phyloP scores from a whole-genome alignment of 164 flowering plant species.

The Dillenia turbinata region DNA sequence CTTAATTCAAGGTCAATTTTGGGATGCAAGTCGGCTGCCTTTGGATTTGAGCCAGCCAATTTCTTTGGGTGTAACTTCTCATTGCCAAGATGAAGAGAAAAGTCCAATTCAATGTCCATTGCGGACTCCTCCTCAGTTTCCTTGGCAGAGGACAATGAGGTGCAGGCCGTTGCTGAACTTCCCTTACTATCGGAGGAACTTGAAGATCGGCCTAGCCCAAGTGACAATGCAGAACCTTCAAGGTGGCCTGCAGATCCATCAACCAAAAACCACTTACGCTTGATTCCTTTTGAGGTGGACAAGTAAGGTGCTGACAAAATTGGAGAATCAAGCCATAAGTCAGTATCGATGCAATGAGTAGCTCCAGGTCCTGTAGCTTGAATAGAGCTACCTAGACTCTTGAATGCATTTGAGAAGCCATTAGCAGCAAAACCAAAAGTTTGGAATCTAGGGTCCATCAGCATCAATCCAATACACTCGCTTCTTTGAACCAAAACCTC shows the following conservation, averaged over 20 bases:
- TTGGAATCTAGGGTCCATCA: slow-evolving; percentile 53
- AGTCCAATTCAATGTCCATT: slow-evolving; percentile 78
- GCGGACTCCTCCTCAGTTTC: slow-evolving; percentile 84
- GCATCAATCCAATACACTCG: slow-evolving; percentile 11
- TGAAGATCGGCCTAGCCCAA: slow-evolving; percentile 62
- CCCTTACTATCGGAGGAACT: slow-evolving; percentile 94
- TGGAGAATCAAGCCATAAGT: slow-evolving; percentile 54
- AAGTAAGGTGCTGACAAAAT: slow-evolving; percentile 25
- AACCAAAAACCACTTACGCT: slow-evolving; percentile 63
- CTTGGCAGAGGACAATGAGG: slow-evolving; percentile 70
- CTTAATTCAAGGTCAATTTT: slow-evolving; percentile 67
- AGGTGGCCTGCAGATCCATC: slow-evolving; percentile 35
- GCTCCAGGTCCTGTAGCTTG: slow-evolving; percentile 34
- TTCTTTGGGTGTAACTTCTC: slow-evolving; percentile 49
- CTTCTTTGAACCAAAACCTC: slow-evolving; percentile 22
- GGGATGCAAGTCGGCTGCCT: slow-evolving; percentile 25
- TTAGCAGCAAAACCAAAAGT: slow-evolving; percentile 41
- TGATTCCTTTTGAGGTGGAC: slow-evolving; percentile 50
- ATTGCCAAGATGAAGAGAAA: slow-evolving; percentile 67
- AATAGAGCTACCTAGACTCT: slow-evolving; percentile 35
- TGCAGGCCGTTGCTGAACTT: slow-evolving; percentile 80
- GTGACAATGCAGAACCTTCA: slow-evolving; percentile 50
- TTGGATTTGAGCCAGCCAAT: slow-evolving; percentile 18
- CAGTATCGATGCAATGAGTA: slow-evolving; percentile 43
- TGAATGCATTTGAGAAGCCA: slow-evolving; percentile 45